Conservation (phyloP, 2,329 filamentous ascomycete genomes). For the Alternaria angustiovoidea region DNA sequence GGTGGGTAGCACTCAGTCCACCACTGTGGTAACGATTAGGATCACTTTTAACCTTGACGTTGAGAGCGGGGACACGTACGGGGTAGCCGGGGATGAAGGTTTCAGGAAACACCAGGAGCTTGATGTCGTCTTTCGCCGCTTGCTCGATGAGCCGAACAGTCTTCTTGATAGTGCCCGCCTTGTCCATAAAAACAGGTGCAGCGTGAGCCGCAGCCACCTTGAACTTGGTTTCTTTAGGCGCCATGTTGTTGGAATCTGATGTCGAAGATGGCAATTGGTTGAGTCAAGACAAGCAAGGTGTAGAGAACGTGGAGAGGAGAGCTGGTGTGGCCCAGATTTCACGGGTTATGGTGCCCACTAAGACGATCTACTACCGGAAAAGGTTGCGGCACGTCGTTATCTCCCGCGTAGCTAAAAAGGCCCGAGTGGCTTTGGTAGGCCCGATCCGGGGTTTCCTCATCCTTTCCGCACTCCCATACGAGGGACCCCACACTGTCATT, state of each 20-base stretch:
- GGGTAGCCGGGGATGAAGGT: conserved; percentile 51
- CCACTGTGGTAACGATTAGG: conserved; percentile 36
- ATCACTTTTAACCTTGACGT: background rate
- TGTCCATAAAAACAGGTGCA: conserved; percentile 51
- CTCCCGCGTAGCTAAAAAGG: background rate
- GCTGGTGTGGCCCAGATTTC: background rate
- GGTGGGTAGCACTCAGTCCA: conserved; percentile 50
- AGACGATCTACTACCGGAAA: background rate
- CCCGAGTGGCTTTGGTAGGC: background rate
- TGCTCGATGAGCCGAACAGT: conserved; percentile 46
- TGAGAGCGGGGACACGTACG: conserved; percentile 25
- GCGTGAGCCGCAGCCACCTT: conserved; percentile 50
- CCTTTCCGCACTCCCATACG: background rate
- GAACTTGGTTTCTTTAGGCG: conserved; percentile 39
- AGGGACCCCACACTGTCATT: background rate
- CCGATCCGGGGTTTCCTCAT: background rate
- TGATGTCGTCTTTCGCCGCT: conserved; percentile 40
- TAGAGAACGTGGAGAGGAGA: background rate
- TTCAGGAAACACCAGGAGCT: conserved; percentile 49
- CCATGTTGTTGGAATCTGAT: conserved; percentile 18
- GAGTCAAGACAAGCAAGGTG: background rate
- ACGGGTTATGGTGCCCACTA: background rate
- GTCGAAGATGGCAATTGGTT: background rate
- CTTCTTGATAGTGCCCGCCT: conserved; percentile 45
- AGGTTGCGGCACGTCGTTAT: conserved; percentile 4